Evolutionary conservation across 2,329 filamentous ascomycete species (phyloP).

Genomic region (Exserohilum turcica): DNA sequence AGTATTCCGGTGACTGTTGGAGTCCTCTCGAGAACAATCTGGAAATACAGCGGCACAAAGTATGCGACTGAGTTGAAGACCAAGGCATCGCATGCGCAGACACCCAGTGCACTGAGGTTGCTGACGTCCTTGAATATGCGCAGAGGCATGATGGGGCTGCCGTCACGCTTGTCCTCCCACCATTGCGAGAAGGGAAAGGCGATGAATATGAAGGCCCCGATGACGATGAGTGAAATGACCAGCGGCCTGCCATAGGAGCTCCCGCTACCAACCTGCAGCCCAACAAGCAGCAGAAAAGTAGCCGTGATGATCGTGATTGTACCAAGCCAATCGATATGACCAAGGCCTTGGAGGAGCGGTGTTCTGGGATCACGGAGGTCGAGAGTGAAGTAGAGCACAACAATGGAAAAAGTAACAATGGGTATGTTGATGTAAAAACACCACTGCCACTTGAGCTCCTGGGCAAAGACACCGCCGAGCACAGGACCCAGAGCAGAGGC

Average conservation of each 20-base stretch:
- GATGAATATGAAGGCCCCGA: slow-evolving; percentile 53
- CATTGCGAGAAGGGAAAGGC: slow-evolving; percentile 66
- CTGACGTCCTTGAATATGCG: slow-evolving; percentile 64
- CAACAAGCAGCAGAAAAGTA: slow-evolving; percentile 58
- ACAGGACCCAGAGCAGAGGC: slow-evolving; percentile 60
- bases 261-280: slow-evolving; percentile 58
- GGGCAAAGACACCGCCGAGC: slow-evolving; percentile 58
- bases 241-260: slow-evolving; percentile 55
- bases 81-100: slow-evolving; percentile 57
- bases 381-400: slow-evolving; percentile 58
- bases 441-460: slow-evolving; percentile 57
- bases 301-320: slow-evolving; percentile 55
- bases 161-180: slow-evolving; percentile 62
- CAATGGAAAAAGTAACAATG: slow-evolving; percentile 55
- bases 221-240: slow-evolving; percentile 58
- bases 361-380: slow-evolving; percentile 60
- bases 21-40: slow-evolving; percentile 66
- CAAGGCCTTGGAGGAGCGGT: slow-evolving; percentile 51
- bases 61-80: slow-evolving; percentile 70
- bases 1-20: slow-evolving; percentile 64
- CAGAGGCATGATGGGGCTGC: slow-evolving; percentile 73
- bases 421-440: slow-evolving; percentile 54
- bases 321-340: slow-evolving; percentile 60
- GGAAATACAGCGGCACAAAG: slow-evolving; percentile 76
- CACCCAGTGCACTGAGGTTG: slow-evolving; percentile 61